Evolutionary conservation across 805 yeast genomes (phyloP), one percentile per base, ranked within the genome.

Genomic region (Nakazawaea anatomiae): DNA sequence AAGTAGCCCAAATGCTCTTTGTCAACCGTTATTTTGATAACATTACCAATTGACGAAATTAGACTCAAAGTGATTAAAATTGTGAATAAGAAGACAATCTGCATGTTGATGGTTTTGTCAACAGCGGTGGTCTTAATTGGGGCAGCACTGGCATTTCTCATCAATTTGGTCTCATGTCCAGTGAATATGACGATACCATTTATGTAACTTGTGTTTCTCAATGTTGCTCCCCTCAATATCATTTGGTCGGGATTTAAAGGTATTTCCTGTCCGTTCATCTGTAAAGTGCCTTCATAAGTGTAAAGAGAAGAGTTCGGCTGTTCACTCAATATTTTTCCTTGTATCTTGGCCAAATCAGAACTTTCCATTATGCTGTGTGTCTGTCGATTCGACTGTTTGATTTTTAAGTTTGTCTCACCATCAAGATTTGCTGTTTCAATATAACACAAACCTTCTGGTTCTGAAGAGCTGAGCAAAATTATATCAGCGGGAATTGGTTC

Each of bases 141-240:
- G 2, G 99, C 85, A 1, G 99, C 97, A 2, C 98, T 91, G 18
- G 99, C 99, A 70, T 94, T 94, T 64, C 99, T 82, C 98, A 94
- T 92, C 57, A 94, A 75, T 62, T 94, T 94, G 0, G 99, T 94
- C 69, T 94, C 99, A 65, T 95, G 99, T 25, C 99, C 99, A 0
- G 99, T 94, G 65, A 92, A 94, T 1, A 94, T 81, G 1, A 89
- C 97, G 47, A 89, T 75, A 27, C 99, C 99, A 59, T 88, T 88
- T 42, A 94, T 82, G 97, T 97, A 94, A 42, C 83, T 87, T 0
- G 99, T 95, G 63, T 94, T 94, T 67, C 97, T 78, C 55, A 94
- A 73, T 4, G 94, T 89, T 5, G 99, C 99, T 55, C 99, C 99
- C 70, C 99, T 80, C 52, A 94, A 74, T 40, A 95, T 73, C 72